phyloP scores from a whole-genome alignment of 768 basidiomycete genomes.

The Tephrocybe sp. region DNA sequence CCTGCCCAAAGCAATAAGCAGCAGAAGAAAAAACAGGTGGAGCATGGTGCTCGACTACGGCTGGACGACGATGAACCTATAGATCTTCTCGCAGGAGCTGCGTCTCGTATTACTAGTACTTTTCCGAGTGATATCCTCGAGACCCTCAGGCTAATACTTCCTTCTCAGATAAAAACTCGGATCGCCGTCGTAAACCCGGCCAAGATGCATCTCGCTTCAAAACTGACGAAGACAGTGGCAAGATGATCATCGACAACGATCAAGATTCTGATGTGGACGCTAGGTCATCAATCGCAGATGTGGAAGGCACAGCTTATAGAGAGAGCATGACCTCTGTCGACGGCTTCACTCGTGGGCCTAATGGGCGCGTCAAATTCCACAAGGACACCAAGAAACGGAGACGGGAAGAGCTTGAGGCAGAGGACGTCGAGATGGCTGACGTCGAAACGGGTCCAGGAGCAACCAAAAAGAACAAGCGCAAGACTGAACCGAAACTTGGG shows the following conservation, averaged over 20 bases:
- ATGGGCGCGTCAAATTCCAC: slow-evolving; percentile 91
- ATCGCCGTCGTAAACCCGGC: slow-evolving; percentile 72
- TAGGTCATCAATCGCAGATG: slow-evolving; percentile 45
- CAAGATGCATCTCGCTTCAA: slow-evolving; percentile 88
- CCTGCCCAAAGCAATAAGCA: slow-evolving; percentile 21
- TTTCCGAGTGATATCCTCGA: slow-evolving; percentile 11
- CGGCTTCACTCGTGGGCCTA: slow-evolving; percentile 83
- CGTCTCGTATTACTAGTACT: slow-evolving; percentile 70
- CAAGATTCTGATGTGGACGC: slow-evolving; percentile 44
- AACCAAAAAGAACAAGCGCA: slow-evolving; percentile 57
- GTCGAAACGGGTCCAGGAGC: slow-evolving; percentile 44
- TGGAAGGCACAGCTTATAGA: slow-evolving; percentile 78
- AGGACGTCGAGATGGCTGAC: slow-evolving; percentile 79
- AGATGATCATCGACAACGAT: slow-evolving; percentile 72
- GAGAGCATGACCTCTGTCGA: slow-evolving; percentile 84
- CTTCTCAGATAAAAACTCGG: slow-evolving; percentile 39
- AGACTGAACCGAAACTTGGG: slow-evolving; percentile 55
- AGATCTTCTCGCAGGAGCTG: slow-evolving; percentile 86
- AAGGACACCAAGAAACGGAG: slow-evolving; percentile 95
- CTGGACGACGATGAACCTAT: slow-evolving; percentile 92
- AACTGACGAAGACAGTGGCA: slow-evolving; percentile 80
- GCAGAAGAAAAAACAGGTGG: slow-evolving; percentile 32
- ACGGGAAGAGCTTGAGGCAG: slow-evolving; percentile 61
- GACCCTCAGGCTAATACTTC: background rate
- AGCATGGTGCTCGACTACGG: slow-evolving; percentile 63